Percentiles rank a stretch among this genome's conserved stretches.
Conservation (phyloP, 2,329 filamentous ascomycete genomes). For the Hymenoscyphus scutula region DNA sequence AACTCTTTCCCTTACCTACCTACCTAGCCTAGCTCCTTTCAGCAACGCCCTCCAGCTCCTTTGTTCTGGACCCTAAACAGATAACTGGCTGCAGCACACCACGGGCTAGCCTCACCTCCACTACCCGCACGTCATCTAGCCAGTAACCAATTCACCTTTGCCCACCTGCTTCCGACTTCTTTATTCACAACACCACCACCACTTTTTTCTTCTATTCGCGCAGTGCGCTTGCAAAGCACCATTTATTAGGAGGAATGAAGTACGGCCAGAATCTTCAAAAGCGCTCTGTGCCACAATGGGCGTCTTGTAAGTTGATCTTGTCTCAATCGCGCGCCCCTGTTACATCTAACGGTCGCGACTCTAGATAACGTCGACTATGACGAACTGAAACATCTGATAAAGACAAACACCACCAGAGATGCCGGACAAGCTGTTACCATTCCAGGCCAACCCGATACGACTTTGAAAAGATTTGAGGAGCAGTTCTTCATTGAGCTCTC, state of each 20-base stretch:
- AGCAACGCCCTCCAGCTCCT: not conserved
- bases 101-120: not conserved
- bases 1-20: not conserved
- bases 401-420: slow-evolving; percentile 70
- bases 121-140: not conserved
- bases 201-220: not conserved
- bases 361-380: slow-evolving; percentile 87
- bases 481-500: slow-evolving; percentile 69
- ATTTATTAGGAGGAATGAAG: slow-evolving; percentile 56
- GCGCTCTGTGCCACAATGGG: slow-evolving; percentile 81
- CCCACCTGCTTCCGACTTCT: not conserved
- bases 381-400: slow-evolving; percentile 81
- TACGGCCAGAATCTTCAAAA: slow-evolving; percentile 72
- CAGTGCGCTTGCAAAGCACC: not conserved
- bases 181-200: not conserved
- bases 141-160: not conserved
- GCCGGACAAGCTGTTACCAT: slow-evolving; percentile 71
- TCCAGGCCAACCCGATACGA: slow-evolving; percentile 63
- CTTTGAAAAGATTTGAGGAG: slow-evolving; percentile 64
- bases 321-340: slow-evolving; percentile 11
- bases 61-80: not conserved
- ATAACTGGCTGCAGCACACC: not conserved
- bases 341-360: slow-evolving; percentile 17
- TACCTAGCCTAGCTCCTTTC: not conserved
- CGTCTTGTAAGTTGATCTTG: slow-evolving; percentile 55